Evolutionary conservation across 1,139 yeast species (phyloP).

Genomic region (Arxiozyma slooffiae): DNA sequence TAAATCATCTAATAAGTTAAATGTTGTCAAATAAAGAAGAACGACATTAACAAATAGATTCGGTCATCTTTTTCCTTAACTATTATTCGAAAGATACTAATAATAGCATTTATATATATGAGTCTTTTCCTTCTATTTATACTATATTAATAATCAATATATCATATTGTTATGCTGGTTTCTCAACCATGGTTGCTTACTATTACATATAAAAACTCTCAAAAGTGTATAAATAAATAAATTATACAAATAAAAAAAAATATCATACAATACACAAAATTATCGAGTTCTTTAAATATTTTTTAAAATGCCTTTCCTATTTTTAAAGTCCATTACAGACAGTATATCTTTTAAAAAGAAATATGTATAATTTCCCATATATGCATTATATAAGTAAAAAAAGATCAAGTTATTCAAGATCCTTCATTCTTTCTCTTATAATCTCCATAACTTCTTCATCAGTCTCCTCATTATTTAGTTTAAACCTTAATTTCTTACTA

Average conservation of each 20-base stretch:
- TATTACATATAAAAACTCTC: not conserved
- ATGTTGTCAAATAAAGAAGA: not conserved
- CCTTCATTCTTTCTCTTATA: conserved; percentile 44
- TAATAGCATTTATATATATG: no score
- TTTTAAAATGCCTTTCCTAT: no score
- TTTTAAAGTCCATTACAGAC: not conserved
- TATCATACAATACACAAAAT: no score
- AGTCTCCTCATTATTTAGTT: conserved; percentile 25
- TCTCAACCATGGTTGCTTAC: not conserved
- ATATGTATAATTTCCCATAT: not conserved
- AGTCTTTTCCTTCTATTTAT: no score
- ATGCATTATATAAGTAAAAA: conserved; percentile 15
- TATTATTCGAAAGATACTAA: not conserved
- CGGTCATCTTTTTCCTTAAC: no score
- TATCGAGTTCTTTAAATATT: not conserved
- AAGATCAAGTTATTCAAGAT: conserved; percentile 26
- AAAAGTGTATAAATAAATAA: no score
- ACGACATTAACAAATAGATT: no score
- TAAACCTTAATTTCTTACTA: conserved; percentile 32
- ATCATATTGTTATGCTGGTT: no score
- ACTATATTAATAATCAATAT: no score
- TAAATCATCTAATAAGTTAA: not conserved
- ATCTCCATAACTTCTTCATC: conserved; percentile 43
- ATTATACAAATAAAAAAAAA: no score
- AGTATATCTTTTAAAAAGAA: not conserved